Percentiles rank a stretch among this genome's conserved stretches.
phyloP scores from a whole-genome alignment of 257 asterid genomes.

The Scutellaria baicalensis region DNA sequence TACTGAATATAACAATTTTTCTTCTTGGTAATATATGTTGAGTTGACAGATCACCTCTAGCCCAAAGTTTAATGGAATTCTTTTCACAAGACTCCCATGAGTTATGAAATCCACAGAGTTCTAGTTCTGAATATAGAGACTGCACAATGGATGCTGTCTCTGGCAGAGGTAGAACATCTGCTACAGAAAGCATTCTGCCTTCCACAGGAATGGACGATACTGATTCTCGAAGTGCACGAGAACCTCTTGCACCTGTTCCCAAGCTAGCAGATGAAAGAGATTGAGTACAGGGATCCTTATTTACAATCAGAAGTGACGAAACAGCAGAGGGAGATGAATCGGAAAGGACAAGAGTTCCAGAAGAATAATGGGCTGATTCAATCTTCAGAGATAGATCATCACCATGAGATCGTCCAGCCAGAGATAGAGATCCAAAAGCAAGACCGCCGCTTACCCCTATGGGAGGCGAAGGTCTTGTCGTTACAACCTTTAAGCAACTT shows the following conservation, averaged over 20 bases:
- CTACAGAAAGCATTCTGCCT: constrained; percentile 91
- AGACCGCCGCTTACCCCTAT: constrained; percentile 75
- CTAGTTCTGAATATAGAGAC: constrained; percentile 77
- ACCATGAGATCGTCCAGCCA: constrained; percentile 78
- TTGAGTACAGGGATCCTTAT: constrained; percentile 65
- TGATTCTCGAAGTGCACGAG: constrained; percentile 84
- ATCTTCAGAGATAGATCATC: constrained; percentile 83
- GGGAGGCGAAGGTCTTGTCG: constrained; percentile 97
- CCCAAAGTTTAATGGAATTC: constrained; percentile 70
- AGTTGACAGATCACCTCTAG: constrained; percentile 87
- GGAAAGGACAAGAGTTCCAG: constrained; percentile 80
- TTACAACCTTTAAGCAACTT: constrained; percentile 87
- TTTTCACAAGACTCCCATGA: constrained; percentile 68
- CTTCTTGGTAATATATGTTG: constrained; percentile 92
- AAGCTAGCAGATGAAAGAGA: constrained; percentile 57
- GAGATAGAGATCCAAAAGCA: constrained; percentile 73
- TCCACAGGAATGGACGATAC: constrained; percentile 82
- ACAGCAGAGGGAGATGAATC: constrained; percentile 82
- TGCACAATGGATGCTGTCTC: constrained; percentile 72
- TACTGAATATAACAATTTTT: constrained; percentile 79
- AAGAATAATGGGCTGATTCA: constrained; percentile 82
- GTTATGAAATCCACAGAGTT: constrained; percentile 50
- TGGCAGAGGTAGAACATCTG: constrained; percentile 78
- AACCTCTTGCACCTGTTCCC: constrained; percentile 62
- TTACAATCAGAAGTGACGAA: constrained; percentile 83